Conservation (phyloP, 495 filamentous ascomycete species). For the Hypoxylon fragiforme region DNA sequence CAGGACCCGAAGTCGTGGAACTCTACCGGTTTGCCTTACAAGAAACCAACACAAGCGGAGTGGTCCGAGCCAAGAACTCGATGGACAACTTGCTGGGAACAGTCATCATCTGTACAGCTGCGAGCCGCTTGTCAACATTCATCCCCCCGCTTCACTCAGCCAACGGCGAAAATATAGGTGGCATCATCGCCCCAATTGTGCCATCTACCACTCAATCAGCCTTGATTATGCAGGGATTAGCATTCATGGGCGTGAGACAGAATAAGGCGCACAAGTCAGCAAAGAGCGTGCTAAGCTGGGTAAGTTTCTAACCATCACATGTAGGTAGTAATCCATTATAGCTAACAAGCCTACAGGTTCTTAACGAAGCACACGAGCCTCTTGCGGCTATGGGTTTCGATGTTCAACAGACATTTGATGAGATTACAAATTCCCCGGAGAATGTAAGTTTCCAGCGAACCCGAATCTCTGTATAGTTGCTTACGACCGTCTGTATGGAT, state of each 20-base stretch:
- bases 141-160: constrained; percentile 65
- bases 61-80: constrained; percentile 77
- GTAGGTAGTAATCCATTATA: background rate
- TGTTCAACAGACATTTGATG: constrained; percentile 75
- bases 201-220: constrained; percentile 69
- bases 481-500: constrained; percentile 9
- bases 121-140: constrained; percentile 66
- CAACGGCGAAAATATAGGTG: constrained; percentile 62
- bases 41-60: constrained; percentile 71
- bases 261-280: constrained; percentile 74
- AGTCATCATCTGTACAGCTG: constrained; percentile 77
- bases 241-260: constrained; percentile 79
- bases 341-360: constrained; percentile 58
- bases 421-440: constrained; percentile 74
- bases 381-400: constrained; percentile 76
- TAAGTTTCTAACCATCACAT: constrained; percentile 57
- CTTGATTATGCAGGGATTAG: constrained; percentile 74
- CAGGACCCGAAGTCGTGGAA: constrained; percentile 79
- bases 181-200: constrained; percentile 80
- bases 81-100: constrained; percentile 73
- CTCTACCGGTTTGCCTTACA: constrained; percentile 78
- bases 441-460: constrained; percentile 45
- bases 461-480: constrained; percentile 14
- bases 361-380: constrained; percentile 71
- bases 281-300: constrained; percentile 75